These are phyloP conservation scores for Holtermannia corniformis DNA, from an alignment of 768 basidiomycete genomes.

Conservation along the genomic window DNA sequence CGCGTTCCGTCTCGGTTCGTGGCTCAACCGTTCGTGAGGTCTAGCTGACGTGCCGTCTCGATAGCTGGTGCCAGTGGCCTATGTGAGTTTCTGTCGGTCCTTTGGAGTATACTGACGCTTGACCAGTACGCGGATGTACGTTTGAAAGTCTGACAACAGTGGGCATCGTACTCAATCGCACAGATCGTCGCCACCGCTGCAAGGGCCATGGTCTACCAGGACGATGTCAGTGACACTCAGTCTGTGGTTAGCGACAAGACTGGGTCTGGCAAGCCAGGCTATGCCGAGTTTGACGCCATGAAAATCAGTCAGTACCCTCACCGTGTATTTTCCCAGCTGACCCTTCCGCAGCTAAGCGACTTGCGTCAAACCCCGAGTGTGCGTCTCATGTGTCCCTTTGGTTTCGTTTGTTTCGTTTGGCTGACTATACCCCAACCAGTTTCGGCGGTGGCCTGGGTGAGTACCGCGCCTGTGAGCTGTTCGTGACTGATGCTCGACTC, in stretches of 20 bases:
- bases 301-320: background rate
- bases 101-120: too few species aligned
- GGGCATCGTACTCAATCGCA: too few species aligned
- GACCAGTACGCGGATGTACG: too few species aligned
- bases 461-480: too few species aligned
- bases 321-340: too few species aligned
- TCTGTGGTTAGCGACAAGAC: background rate
- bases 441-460: too few species aligned
- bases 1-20: constrained; percentile 26
- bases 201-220: constrained; percentile 10
- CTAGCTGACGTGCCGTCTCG: background rate
- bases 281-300: background rate
- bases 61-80: background rate
- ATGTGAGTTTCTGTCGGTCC: too few species aligned
- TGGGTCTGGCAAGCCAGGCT: background rate
- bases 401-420: too few species aligned
- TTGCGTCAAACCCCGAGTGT: background rate
- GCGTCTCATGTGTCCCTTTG: too few species aligned
- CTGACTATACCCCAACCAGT: too few species aligned
- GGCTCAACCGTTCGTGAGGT: background rate
- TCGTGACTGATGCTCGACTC: too few species aligned
- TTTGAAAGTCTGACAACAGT: too few species aligned
- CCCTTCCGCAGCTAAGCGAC: background rate
- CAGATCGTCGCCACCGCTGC: constrained; percentile 13
- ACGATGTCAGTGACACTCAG: background rate